Evolutionary conservation across 2,329 filamentous ascomycete species (phyloP).

Genomic region (Trichoderma atroviride): DNA sequence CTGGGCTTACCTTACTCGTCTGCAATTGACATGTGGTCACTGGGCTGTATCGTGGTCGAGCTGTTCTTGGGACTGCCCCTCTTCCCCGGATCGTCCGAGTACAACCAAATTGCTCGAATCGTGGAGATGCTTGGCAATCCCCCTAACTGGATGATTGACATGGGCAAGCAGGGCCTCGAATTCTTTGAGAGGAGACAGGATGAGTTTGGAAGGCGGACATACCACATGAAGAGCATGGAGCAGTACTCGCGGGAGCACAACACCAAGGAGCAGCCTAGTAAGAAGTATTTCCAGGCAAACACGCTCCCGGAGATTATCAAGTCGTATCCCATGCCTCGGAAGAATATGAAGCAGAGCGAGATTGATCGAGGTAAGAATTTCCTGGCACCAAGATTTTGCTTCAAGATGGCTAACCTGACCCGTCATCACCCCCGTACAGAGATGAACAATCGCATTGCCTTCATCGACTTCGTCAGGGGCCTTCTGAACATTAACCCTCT

Average conservation of each 20-base stretch:
- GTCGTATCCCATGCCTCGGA: constrained; percentile 95
- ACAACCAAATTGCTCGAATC: constrained; percentile 96
- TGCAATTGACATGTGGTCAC: constrained; percentile 99
- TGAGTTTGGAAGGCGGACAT: constrained; percentile 88
- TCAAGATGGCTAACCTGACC: background rate
- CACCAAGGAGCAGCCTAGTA: constrained; percentile 97
- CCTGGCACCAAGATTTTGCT: background rate
- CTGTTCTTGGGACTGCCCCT: constrained; percentile 91
- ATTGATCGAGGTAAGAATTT: constrained; percentile 78
- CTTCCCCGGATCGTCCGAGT: constrained; percentile 96
- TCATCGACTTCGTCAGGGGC: constrained; percentile 96
- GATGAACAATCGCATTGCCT: constrained; percentile 96
- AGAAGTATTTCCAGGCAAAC: constrained; percentile 97
- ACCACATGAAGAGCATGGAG: constrained; percentile 95
- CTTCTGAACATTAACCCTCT: constrained; percentile 92
- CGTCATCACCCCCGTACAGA: constrained; percentile 57
- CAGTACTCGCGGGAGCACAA: constrained; percentile 95
- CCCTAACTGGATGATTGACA: constrained; percentile 98
- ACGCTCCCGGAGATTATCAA: constrained; percentile 97
- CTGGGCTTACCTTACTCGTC: constrained; percentile 97
- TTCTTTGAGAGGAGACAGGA: constrained; percentile 94
- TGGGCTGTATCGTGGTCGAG: constrained; percentile 97
- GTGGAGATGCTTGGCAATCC: constrained; percentile 97
- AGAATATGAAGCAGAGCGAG: constrained; percentile 98
- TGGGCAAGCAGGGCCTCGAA: constrained; percentile 95